Conservation (phyloP, 768 basidiomycete genomes). For the Tephrocybe rancida region DNA sequence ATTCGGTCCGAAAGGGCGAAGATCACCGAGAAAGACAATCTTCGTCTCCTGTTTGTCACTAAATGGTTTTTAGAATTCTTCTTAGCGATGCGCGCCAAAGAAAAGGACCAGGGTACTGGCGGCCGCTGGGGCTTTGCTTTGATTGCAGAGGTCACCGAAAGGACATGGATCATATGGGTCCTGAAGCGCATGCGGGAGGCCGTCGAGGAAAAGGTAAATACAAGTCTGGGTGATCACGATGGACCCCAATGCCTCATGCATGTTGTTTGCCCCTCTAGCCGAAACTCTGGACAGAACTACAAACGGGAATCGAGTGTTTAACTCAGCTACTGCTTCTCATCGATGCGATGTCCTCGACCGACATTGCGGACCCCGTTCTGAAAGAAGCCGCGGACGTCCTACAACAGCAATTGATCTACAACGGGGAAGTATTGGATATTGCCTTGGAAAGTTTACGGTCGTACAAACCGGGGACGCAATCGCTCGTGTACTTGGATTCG, state of each 20-base stretch:
- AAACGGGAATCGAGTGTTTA: slow-evolving; percentile 92
- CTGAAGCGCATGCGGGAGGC: slow-evolving; percentile 86
- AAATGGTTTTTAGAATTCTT: slow-evolving; percentile 96
- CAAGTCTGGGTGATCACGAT: slow-evolving; percentile 5
- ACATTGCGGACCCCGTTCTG: slow-evolving; percentile 47
- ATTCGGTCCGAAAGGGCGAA: slow-evolving; percentile 91
- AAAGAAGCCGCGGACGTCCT: slow-evolving; percentile 79
- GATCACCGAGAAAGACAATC: slow-evolving; percentile 93
- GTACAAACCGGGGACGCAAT: slow-evolving; percentile 83
- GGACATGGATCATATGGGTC: slow-evolving; percentile 89
- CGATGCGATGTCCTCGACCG: slow-evolving; percentile 73
- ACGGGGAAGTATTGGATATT: slow-evolving; percentile 91
- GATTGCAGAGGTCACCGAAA: slow-evolving; percentile 84
- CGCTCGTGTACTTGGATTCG: slow-evolving; percentile 82
- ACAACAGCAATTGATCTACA: slow-evolving; percentile 92
- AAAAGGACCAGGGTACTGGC: slow-evolving; percentile 28
- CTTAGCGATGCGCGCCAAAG: slow-evolving; percentile 51
- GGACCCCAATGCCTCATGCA: slow-evolving; percentile 1
- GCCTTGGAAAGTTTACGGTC: slow-evolving; percentile 73
- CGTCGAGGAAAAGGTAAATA: slow-evolving; percentile 83
- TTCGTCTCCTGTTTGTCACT: slow-evolving; percentile 82
- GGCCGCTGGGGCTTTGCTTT: slow-evolving; percentile 67
- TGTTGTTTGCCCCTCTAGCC: slow-evolving; percentile 57
- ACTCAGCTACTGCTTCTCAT: slow-evolving; percentile 90
- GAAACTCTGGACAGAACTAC: slow-evolving; percentile 91